Evolutionary conservation across 495 filamentous ascomycete genomes (phyloP), one percentile per base, ranked within the genome.

Genomic region (Penicillium cataractarum): DNA sequence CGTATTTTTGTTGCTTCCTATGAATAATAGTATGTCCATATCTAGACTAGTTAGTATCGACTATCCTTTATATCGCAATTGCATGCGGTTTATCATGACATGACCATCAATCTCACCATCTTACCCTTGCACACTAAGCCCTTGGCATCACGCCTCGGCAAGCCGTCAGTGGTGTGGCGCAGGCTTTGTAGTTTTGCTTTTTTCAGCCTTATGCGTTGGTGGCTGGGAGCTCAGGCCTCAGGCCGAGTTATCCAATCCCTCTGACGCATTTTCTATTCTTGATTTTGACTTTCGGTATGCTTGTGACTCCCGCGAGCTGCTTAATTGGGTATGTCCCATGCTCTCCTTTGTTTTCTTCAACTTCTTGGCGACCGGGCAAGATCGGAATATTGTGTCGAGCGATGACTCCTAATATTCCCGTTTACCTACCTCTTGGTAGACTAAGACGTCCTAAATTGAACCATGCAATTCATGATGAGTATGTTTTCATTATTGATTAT

Each of bases 201-300:
- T 52, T 54, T 54, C 51, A 54, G 51, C 51, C 51, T 35, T 54
- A 54, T 54, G 29, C 31, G 51, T 35, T 32, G 51, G 26, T 29
- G 27, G 51, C 27, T 54, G 32, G 17, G 17, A 22, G 40, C 40
- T 44, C 2, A 21, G 40, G 10, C 5, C 39, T 42, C 4, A 52
- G 50, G 12, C 12, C 21, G 49, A 32, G 49, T 32, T 27, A 29
- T 52, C 49, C 26, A 26, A 32, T 10, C 48, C 48, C n/a, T 33
- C 51, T 54, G 50, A 33, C 51, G 31, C 51, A 21, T 54, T 8
- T 21, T 33, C 31, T 29, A 21, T 35, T 21, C 13, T 46, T 46
- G 17, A 17, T n/a, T 53, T 32, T 52, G 49, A 29, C 48, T 51
- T 51, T 51, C 48, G 48, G 48, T 24, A 29, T 12, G 3, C 4